Evolutionary conservation across 2,329 filamentous ascomycete species (phyloP), one percentile per base, ranked within the genome.

Genomic region (Fusarium albidum): DNA sequence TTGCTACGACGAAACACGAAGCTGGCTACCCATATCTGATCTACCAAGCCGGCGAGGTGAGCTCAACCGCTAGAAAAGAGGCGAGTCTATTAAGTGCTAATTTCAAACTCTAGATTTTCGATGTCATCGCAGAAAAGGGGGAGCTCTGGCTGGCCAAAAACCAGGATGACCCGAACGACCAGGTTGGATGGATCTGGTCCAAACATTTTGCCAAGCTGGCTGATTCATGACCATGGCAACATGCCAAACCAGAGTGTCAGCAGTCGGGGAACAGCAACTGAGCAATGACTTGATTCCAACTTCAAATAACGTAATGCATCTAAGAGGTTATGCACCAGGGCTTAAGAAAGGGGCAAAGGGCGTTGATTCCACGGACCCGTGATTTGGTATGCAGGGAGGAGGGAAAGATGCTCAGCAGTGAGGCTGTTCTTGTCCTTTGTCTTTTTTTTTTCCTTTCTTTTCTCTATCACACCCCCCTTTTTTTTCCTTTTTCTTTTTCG

Each of bases 91-190:
- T 41, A 14, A 18, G 38, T 14, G 45, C 63, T 49, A 17, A 59
- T 21, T 21, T 33, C 5, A 3, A 37, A 18, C 4, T 43, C 14
- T 60, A 89, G 84, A 91, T 94, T 59, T 94, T 94, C 68, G 90
- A 94, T 75, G 89, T 99, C 46, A 92, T 99, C 69, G 95, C 89
- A 26, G 93, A 97, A 74, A 97, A 97, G 72, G 95, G 95, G 59
- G 95, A 99, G 78, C 82, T 98, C 41, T 99, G 95, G 95, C 85
- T 99, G 51, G 95, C 95, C 46, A 92, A 92, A 73, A 99, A 99
- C 71, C 95, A 99, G 75, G 95, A 99, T 69, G 95, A 99, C 73
- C 78, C 86, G 2, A 81, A 79, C 10, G 84, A 89, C 61, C 82
- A 87, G 61, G 87, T 98, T 28, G 95, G 95, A 44, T 99, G 95